Conservation (phyloP, 140 eudicot genomes). For the Cichorium intybus region DNA sequence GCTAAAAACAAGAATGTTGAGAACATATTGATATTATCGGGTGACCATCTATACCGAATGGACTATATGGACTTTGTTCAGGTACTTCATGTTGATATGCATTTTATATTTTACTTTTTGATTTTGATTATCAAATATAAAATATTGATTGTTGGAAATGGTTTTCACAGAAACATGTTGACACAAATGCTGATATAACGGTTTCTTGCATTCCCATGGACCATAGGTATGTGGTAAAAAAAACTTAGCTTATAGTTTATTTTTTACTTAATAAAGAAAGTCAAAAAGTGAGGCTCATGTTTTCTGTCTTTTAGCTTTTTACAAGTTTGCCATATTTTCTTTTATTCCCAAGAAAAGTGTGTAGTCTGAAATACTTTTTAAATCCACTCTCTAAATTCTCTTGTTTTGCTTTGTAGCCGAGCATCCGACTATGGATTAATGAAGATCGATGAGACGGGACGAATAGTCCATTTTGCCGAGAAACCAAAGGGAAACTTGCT, state of each 20-base stretch:
- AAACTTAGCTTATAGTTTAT: too few relatives aligned
- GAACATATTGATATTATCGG: constrained; percentile 80
- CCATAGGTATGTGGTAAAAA: constrained; percentile 49
- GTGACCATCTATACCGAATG: constrained; percentile 97
- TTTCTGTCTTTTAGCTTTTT: too few relatives aligned
- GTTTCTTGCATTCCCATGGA: constrained; percentile 99
- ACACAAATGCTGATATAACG: constrained; percentile 86
- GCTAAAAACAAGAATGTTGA: constrained; percentile 80
- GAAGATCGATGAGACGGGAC: constrained; percentile 80
- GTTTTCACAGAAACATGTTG: constrained; percentile 70
- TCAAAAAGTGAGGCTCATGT: too few relatives aligned
- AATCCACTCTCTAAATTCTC: neutral
- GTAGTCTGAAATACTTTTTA: too few relatives aligned
- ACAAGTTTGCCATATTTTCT: too few relatives aligned
- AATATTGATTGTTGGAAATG: neutral
- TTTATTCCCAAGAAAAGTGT: too few relatives aligned
- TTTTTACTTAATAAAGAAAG: too few relatives aligned
- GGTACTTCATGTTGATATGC: constrained; percentile 32
- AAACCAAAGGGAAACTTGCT: constrained; percentile 85
- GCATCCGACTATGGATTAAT: constrained; percentile 96
- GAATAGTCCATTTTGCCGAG: constrained; percentile 76
- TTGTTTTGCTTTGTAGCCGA: constrained; percentile 48
- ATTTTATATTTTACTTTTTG: neutral
- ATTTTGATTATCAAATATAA: too few relatives aligned
- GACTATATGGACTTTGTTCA: constrained; percentile 96